phyloP scores from a whole-genome alignment of 768 basidiomycete genomes.

The Boletus speciosus region DNA sequence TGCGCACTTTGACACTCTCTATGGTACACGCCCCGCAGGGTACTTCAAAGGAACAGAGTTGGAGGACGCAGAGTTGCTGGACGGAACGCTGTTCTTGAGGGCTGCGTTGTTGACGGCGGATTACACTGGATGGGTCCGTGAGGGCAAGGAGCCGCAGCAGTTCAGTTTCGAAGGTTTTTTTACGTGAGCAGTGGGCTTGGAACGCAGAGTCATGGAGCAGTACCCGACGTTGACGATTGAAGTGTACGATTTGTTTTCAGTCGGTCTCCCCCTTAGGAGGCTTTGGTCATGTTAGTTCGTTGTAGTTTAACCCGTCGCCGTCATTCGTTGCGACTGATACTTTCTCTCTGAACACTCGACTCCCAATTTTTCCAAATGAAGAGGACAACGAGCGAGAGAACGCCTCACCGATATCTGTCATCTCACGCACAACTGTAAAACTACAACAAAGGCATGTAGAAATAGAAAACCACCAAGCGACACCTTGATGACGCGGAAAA shows the following conservation, averaged over 20 bases:
- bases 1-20: slow-evolving; percentile 32
- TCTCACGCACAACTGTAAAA: not conserved
- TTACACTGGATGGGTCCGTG: slow-evolving; percentile 38
- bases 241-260: not conserved
- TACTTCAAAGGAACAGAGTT: slow-evolving; percentile 31
- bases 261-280: too few species aligned
- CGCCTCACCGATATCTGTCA: too few species aligned
- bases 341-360: too few species aligned
- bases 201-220: too few species aligned
- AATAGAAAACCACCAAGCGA: not conserved
- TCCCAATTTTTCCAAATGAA: too few species aligned
- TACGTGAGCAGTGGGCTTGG: not conserved
- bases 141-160: slow-evolving; percentile 27
- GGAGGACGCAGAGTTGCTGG: slow-evolving; percentile 30
- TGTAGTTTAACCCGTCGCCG: not conserved
- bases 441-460: not conserved
- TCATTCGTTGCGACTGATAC: not conserved
- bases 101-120: slow-evolving; percentile 30
- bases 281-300: not conserved
- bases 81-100: slow-evolving; percentile 36
- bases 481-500: not conserved
- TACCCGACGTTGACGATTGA: too few species aligned
- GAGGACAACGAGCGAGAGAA: too few species aligned
- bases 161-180: slow-evolving; percentile 32
- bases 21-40: slow-evolving; percentile 24